Evolutionary conservation across 176 grass and related monocot species (phyloP), one percentile per base, ranked within the genome.

Genomic region (Raddia guianensis): DNA sequence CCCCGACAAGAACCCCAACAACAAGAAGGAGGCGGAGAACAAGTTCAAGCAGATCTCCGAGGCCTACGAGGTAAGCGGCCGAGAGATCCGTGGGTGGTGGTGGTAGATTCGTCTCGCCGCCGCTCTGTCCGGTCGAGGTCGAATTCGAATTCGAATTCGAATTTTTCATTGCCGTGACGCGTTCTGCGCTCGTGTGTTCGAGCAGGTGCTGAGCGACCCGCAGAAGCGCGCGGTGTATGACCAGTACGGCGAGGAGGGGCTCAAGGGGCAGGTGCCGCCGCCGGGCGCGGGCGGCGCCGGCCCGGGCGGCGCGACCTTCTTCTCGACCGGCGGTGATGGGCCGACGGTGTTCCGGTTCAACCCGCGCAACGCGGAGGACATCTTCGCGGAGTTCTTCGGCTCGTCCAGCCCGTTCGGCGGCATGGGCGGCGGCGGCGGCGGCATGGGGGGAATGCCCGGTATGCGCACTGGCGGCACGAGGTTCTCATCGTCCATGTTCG

Each of bases 1-100:
- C 73, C 95, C 95, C 10, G 92, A 98, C 66, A 98, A 98, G 92
- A 98, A 98, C 50, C 95, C 95, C 56, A 98, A 85, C 89, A 94
- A 91, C 84, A 92, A 94, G 86, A 92, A 90, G 76, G 91, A 98
- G 64, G 92, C 95, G 7, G 95, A 98, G 84, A 86, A 56, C 95
- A 98, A 91, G 88, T 98, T 98, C 83, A 98, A 98, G 80, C 88
- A 98, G 90, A 94, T 98, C 90, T 94, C 95, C 49, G 95, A 98
- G 77, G 95, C 95, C 1, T 98, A 98, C 82, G 95, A 98, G 86
- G 95, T 94, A 87, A 76, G 71, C 52, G 16, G 15, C 60, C 60
- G 16, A 52, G 33, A 72, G 55, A 54, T 83, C 74, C 20, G 43
- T 49, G 0, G 1, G 0, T 8, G n/a, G 1, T 8, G n/a, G 0